A percentile compares a stretch with the other conserved stretches of the same genome.
These are phyloP conservation scores for Sclerotinia subarctica DNA, from an alignment of 2,329 filamentous ascomycete species.

Conservation along the genomic window DNA sequence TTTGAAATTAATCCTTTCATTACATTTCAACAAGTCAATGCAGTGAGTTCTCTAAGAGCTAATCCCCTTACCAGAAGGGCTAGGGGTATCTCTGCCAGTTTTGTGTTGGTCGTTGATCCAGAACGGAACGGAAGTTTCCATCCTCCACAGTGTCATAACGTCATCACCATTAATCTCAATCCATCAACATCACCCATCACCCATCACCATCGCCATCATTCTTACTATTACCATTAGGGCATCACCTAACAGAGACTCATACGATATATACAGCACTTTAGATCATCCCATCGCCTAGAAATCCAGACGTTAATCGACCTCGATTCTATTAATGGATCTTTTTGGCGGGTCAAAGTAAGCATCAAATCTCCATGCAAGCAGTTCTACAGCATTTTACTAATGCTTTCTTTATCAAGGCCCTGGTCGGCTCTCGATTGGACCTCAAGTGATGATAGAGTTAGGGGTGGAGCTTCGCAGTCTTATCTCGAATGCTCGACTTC, in stretches of 20 bases:
- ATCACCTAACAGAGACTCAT: neutral
- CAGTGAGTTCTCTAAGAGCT: neutral
- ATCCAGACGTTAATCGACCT: neutral
- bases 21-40: neutral
- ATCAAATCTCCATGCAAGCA: neutral
- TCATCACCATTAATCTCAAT: neutral
- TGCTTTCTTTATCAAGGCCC: constrained; percentile 42
- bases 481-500: constrained; percentile 42
- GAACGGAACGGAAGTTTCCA: constrained; percentile 9
- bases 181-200: neutral
- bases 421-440: constrained; percentile 64
- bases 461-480: constrained; percentile 65
- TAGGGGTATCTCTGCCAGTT: neutral
- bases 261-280: neutral
- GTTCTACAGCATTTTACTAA: neutral
- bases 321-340: constrained; percentile 18
- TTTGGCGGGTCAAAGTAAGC: constrained; percentile 35
- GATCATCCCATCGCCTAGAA: neutral
- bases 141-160: neutral
- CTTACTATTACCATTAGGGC: neutral
- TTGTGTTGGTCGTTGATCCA: neutral
- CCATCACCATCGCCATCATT: neutral
- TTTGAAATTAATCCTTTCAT: constrained; percentile 2
- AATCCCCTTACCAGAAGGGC: neutral
- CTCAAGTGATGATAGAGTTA: constrained; percentile 71